Percentiles rank a stretch among this genome's conserved stretches.
Conservation (phyloP, 768 basidiomycete species). For the Pleurotus tuber-regium region DNA sequence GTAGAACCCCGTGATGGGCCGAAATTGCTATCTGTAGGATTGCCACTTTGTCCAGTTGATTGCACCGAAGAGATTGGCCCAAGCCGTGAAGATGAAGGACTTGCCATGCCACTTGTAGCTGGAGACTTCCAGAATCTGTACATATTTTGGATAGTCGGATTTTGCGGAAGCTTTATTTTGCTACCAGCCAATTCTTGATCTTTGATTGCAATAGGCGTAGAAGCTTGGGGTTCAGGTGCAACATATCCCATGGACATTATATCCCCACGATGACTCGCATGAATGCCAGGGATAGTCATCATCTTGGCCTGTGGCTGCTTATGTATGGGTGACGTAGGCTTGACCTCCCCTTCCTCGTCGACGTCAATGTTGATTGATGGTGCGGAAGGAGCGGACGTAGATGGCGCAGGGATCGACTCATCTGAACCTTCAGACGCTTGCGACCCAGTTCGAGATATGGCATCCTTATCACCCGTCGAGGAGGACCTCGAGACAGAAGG, state of each 20-base stretch:
- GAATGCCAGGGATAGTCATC: conserved; percentile 88
- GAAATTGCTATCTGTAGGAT: conserved; percentile 24
- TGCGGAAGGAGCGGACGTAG: conserved; percentile 29
- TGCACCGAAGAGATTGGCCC: conserved; percentile 1
- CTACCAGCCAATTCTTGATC: conserved; percentile 21
- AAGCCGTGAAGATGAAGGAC: background rate
- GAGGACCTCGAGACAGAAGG: background rate
- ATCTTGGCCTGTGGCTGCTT: conserved; percentile 72
- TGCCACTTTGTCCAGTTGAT: conserved; percentile 14
- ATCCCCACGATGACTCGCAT: conserved; percentile 80
- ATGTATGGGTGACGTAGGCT: conserved; percentile 34
- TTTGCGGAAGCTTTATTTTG: conserved; percentile 28
- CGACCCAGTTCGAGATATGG: background rate
- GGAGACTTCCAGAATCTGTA: conserved; percentile 77
- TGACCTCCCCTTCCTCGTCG: conserved; percentile 29
- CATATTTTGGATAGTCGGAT: conserved; percentile 61
- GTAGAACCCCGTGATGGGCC: conserved; percentile 22
- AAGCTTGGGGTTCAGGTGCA: conserved; percentile 41
- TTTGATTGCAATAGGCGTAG: conserved; percentile 29
- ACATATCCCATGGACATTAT: conserved; percentile 84
- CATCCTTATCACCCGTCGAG: background rate
- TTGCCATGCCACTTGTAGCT: conserved; percentile 3
- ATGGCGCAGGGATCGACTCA: background rate
- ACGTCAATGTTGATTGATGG: conserved; percentile 32
- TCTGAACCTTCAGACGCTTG: background rate